Percentiles rank a stretch among this genome's conserved stretches.
Evolutionary conservation across 208 protist species (phyloP).

Genomic region (Tritrichomonas musculus): DNA sequence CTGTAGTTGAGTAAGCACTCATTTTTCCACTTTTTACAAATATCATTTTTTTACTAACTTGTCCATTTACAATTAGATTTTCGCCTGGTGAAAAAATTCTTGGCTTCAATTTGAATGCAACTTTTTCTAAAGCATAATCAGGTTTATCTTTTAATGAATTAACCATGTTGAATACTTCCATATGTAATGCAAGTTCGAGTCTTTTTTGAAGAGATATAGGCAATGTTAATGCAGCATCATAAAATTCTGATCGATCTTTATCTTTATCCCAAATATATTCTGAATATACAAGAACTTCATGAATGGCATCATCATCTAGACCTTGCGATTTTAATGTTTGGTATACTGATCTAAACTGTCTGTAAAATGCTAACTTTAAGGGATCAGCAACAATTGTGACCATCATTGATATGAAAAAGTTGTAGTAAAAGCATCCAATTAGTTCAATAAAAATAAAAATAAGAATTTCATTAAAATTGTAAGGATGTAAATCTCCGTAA

Average conservation of each 20-base stretch:
- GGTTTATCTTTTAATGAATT: background rate
- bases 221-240: background rate
- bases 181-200: background rate
- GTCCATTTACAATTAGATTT: background rate
- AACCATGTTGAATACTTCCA: background rate
- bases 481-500: conserved; percentile 12
- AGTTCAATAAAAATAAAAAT: background rate
- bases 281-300: background rate
- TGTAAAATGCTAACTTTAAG: background rate
- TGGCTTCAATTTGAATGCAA: background rate
- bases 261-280: conserved; percentile 29
- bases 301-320: background rate
- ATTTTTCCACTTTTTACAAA: background rate
- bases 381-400: conserved; percentile 23
- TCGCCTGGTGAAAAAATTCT: conserved; percentile 15
- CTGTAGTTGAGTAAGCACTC: background rate
- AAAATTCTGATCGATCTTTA: background rate
- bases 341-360: background rate
- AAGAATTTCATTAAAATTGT: background rate
- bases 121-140: background rate
- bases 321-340: background rate
- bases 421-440: conserved; percentile 1
- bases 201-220: background rate
- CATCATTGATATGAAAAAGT: background rate
- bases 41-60: background rate